Conservation (phyloP, 2,329 filamentous ascomycete genomes). For the Colletotrichum caudatum region DNA sequence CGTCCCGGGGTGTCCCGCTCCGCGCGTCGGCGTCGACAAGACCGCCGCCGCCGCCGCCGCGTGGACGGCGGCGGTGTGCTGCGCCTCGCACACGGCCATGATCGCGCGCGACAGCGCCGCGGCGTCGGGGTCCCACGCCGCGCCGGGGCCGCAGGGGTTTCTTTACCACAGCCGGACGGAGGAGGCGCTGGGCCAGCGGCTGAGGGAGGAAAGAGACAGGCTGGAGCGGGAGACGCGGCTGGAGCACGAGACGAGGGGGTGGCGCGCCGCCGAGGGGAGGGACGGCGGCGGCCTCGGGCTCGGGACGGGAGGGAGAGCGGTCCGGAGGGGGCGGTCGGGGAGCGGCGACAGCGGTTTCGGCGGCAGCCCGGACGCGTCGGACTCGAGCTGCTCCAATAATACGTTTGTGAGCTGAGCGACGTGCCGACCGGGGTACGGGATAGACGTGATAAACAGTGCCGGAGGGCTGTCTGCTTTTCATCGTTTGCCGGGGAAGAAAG, state of each 20-base stretch:
- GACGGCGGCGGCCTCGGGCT: neutral
- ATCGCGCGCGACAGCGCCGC: constrained; percentile 13
- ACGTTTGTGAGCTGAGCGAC: constrained; percentile 19
- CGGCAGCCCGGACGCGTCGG: constrained; percentile 23
- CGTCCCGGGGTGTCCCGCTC: constrained; percentile 19
- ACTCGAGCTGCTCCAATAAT: constrained; percentile 11
- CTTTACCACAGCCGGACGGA: constrained; percentile 30
- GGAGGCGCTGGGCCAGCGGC: constrained; percentile 38
- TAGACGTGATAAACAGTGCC: constrained; percentile 14
- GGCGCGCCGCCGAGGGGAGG: neutral
- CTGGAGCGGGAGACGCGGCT: constrained; percentile 28
- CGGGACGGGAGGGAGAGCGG: constrained; percentile 10
- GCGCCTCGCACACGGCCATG: constrained; percentile 28
- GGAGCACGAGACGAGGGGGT: constrained; percentile 16
- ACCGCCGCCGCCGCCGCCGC: neutral
- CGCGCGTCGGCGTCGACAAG: neutral
- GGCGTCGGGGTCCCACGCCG: neutral
- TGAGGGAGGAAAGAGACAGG: constrained; percentile 36
- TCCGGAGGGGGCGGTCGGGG: constrained; percentile 9
- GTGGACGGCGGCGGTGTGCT: constrained; percentile 8
- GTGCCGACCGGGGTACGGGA: neutral
- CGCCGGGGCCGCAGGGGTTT: neutral
- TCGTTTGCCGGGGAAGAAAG: neutral
- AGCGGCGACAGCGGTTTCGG: constrained; percentile 41
- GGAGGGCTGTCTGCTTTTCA: constrained; percentile 12